Evolutionary conservation across 129 eudicot genomes (phyloP), one percentile per base, ranked within the genome.

Genomic region (Smallanthus sonchifolius): DNA sequence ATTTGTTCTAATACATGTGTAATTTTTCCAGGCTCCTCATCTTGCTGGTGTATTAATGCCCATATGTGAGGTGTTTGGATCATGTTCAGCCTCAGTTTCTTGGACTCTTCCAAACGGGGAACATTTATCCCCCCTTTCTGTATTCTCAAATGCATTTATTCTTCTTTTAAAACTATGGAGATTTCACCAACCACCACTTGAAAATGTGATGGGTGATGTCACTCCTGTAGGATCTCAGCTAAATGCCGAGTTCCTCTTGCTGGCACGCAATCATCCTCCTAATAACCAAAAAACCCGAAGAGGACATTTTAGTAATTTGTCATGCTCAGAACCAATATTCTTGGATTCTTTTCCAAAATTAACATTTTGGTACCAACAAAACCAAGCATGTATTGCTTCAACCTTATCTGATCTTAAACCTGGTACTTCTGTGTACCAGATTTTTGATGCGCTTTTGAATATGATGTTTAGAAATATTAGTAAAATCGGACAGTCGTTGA

Each of bases 31-130:
- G 99, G 90, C 86, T 68, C 97, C 97, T 55, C 96, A 88, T 63
- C 97, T 95, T 82, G 97, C 96, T 13, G 96, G 87, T 76, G 91
- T 92, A 19, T 85, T 95, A 79, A 88, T 95, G 97, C 90, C 99
- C 66, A 86, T 95, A 62, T 95, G 99, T 75, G 99, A 91, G 80
- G 89, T 79, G 43, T 88, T 95, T 66, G 99, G 99, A 72, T 91
- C 97, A 54, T 95, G 89, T 76, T 75, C 97, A 63, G 92, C 91
- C 0, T 84, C 70, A 54, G 80, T 87, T 32, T 80, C 94, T 4
- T 91, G 99, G 97, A 82, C 86, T 69, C 89, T 88, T 54, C 52
- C 79, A 61, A 81, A 85, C 0, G 96, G 91, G 67, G 97, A 88
- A 67, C 91, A 84, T 74, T 75, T 95, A 51, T 81, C 89, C 28